phyloP scores from a whole-genome alignment of 164 flowering plant genomes.

The Tetracentron sinense region DNA sequence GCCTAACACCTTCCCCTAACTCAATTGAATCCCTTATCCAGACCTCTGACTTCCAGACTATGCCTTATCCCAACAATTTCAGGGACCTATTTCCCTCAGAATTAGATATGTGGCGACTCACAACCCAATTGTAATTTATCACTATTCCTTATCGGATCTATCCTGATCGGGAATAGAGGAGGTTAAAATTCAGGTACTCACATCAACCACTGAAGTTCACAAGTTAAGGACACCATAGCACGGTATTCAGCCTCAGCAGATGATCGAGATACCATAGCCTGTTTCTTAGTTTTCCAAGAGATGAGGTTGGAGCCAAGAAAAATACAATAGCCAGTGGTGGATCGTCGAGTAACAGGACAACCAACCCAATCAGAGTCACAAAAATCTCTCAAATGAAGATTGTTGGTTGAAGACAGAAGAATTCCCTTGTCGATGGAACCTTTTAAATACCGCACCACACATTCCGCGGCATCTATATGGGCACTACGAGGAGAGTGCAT shows the following conservation, averaged over 20 bases:
- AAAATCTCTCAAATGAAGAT: neutral
- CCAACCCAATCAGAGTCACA: constrained; percentile 4
- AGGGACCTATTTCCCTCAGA: too few species aligned
- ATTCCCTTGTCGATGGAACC: neutral
- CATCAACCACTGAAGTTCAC: too few species aligned
- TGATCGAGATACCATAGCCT: neutral
- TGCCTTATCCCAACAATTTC: too few species aligned
- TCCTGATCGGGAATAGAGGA: too few species aligned
- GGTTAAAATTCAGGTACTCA: too few species aligned
- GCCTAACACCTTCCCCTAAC: too few species aligned
- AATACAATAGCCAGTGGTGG: neutral
- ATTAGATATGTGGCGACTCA: too few species aligned
- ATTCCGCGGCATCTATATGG: neutral
- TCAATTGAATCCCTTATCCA: too few species aligned
- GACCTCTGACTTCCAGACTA: too few species aligned
- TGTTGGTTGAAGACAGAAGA: neutral
- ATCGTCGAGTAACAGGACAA: neutral
- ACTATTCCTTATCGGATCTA: too few species aligned
- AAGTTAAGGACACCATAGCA: neutral
- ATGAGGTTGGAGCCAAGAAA: neutral
- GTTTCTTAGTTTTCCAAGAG: constrained; percentile 1
- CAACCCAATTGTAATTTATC: too few species aligned
- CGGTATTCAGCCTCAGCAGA: neutral
- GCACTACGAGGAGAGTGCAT: constrained; percentile 2
- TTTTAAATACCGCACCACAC: neutral